Base-by-base conservation (phyloP, 1,139 yeast species). In the Hemisphaericaspora lyxosophila region DNA sequence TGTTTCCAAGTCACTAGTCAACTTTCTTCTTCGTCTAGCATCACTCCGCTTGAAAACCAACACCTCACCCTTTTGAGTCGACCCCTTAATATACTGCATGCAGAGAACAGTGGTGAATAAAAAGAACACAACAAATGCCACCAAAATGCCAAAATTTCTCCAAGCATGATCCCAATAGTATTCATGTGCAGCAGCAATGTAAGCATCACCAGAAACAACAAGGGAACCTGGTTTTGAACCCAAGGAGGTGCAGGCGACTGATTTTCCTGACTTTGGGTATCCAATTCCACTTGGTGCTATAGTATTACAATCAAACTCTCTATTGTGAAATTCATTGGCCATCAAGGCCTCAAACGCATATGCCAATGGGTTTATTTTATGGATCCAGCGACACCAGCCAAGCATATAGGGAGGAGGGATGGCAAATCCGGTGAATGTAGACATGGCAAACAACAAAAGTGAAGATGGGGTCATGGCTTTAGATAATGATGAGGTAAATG, bases 31-130 rank as follows among this genome's bases (percentile, higher is more conserved):
- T 27, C 34, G 25, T 14, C 33, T 37, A n/a, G 36, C 30, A 34
- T 45, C 33, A 30, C 43, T 43, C 35, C 49, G 55, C 50, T 54
- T 61, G 37, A 80, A 87, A 31, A 86, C 74, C 42, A 85, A 69
- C 38, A 85, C 75, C 64, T 87, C 96, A 65, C 95, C 96, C 66
- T 81, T 84, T 57, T 86, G 89, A 64, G 80, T 77, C 16, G 86
- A 79, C 57, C 89, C 87, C 52, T 81, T 83, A 53, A 82, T 82
- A 45, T 64, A 63, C 62, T 83, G 90, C 43, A 82, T 77, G 44
- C 80, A 71, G 7, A 68, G 32, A 51, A 87, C 59, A 53, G 84
- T 82, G 13, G 79, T 67, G 33, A 50, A 50, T 39, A 82, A 63
- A 60, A 84, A 82, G 57, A 82, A 73, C 19, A 79, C 36, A 25